Evolutionary conservation across 306 rosid genomes (phyloP), one percentile per base, ranked within the genome.

Genomic region (Dalbergia cochinchinensis): DNA sequence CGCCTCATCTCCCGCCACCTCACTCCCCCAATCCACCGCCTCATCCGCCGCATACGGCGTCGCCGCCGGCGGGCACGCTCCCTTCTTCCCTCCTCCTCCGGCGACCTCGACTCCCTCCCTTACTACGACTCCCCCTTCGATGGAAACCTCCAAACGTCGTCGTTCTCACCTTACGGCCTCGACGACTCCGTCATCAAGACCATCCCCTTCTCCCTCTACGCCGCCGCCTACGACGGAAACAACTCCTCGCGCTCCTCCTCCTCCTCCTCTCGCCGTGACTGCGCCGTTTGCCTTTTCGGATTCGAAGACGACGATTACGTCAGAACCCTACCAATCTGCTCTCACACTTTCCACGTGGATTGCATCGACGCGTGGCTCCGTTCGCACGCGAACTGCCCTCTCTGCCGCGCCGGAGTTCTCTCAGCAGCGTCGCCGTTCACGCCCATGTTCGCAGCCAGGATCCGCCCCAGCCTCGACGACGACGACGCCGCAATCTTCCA

Each of bases 321-420:
- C 2, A 86, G 99, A 0, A 92, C 97, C 34, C 88, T 94, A 0
- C 99, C 99, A 0, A 78, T 89, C 1, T 94, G 99, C 51, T 92
- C 91, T 0, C 99, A 94, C 88, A 91, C 94, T 0, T 94, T 94
- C 65, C 99, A 94, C 70, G 83, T 90, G 0, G 99, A 94, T 8
- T 94, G 99, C 75, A 94, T 94, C 84, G 99, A 94, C 45, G 87
- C 89, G 16, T 94, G 99, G 99, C 92, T 94, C 5, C 81, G 97
- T 60, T 94, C 99, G 0, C 99, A 94, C 86, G 97, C 97, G 7
- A 94, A 91, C 85, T 94, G 99, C 53, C 99, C 99, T 0, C 97
- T 94, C 75, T 94, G 97, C 88, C 97, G 99, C 31, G 90, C 97
- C 51, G 97, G 88, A 2, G 89, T 94, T 13, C 82, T 94, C 75